phyloP scores from a whole-genome alignment of 2,329 filamentous ascomycete genomes.

The Aspergillus sp. region DNA sequence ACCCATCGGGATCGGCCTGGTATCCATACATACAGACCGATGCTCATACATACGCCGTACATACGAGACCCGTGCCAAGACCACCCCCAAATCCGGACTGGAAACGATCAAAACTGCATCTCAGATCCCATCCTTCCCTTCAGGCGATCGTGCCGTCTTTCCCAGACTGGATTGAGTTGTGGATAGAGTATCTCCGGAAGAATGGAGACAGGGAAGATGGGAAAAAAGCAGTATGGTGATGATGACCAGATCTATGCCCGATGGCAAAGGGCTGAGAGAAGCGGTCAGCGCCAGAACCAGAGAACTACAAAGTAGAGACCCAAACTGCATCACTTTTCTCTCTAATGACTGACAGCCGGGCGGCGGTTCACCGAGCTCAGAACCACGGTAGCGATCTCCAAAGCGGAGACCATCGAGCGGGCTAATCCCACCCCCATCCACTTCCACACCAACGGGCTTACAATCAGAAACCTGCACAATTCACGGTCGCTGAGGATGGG shows the following conservation, averaged over 20 bases:
- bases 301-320: neutral
- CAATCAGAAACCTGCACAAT: neutral
- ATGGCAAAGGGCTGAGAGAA: constrained; percentile 12
- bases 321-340: neutral
- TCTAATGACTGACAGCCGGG: neutral
- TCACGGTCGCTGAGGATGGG: constrained; percentile 1
- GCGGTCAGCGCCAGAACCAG: constrained; percentile 15
- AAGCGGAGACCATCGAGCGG: constrained; percentile 6
- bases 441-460: neutral
- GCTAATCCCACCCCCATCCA: neutral
- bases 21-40: constrained; percentile 3
- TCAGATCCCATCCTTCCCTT: neutral
- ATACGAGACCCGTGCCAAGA: neutral
- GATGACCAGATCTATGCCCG: constrained; percentile 18
- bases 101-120: neutral
- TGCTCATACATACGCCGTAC: constrained; percentile 4
- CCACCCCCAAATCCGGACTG: neutral
- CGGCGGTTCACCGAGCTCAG: neutral
- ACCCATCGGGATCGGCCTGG: neutral
- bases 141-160: constrained; percentile 4
- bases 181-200: neutral
- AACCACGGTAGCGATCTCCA: constrained; percentile 1
- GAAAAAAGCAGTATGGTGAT: constrained; percentile 9
- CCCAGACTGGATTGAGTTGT: neutral
- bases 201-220: neutral